Evolutionary conservation across 495 filamentous ascomycete genomes (phyloP).

Genomic region (Durotheca rogersii): DNA sequence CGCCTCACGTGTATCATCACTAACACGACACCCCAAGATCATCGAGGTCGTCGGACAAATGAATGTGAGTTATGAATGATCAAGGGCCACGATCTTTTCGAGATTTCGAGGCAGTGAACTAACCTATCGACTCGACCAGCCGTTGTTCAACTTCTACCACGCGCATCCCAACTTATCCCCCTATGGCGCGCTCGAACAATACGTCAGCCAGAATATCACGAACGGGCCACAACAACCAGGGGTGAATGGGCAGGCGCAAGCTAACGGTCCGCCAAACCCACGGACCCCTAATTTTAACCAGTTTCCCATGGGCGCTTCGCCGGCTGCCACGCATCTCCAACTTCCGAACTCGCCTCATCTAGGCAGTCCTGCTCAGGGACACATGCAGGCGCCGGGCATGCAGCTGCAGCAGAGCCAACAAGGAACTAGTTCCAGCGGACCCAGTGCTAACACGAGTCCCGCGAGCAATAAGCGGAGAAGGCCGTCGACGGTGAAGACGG

Average conservation of each 20-base stretch:
- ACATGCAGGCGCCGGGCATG: slow-evolving; percentile 67
- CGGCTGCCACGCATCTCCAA: slow-evolving; percentile 54
- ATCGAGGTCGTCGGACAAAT: slow-evolving; percentile 75
- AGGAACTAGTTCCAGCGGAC: slow-evolving; percentile 66
- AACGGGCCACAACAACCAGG: slow-evolving; percentile 25
- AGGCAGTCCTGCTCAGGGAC: slow-evolving; percentile 57
- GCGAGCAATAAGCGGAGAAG: slow-evolving; percentile 75
- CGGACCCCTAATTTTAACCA: slow-evolving; percentile 52
- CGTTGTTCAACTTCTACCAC: slow-evolving; percentile 63
- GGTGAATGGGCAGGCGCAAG: slow-evolving; percentile 46
- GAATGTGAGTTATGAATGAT: slow-evolving; percentile 42
- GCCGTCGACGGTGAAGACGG: slow-evolving; percentile 73
- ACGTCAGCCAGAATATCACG: slow-evolving; percentile 48
- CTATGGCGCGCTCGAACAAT: slow-evolving; percentile 61
- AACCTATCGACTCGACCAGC: slow-evolving; percentile 22
- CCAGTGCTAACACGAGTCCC: slow-evolving; percentile 83
- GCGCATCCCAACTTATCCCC: slow-evolving; percentile 58
- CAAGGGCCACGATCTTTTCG: background rate
- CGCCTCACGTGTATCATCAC: background rate
- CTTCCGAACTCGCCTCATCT: slow-evolving; percentile 63
- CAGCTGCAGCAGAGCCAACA: slow-evolving; percentile 71
- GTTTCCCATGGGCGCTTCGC: slow-evolving; percentile 56
- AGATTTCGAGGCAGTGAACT: slow-evolving; percentile 1
- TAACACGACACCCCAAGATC: slow-evolving; percentile 48
- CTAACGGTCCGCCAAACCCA: slow-evolving; percentile 33